Base-by-base conservation (phyloP, 306 rosid genomes). In the Malus orientalis region DNA sequence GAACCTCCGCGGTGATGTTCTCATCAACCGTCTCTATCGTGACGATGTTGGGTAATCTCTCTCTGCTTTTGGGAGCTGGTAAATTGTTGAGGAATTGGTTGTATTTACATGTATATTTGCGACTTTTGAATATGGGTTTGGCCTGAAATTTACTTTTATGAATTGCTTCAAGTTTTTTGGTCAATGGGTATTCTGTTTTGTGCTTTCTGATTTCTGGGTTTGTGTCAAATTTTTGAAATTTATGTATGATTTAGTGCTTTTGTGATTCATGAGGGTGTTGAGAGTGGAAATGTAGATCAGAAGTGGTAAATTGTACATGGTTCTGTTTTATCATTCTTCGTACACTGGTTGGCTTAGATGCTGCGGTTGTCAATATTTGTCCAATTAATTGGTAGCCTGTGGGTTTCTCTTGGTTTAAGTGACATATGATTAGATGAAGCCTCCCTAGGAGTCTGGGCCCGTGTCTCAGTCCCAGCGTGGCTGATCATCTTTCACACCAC, bases 1-100 rank as follows among this genome's bases (percentile, higher is more conserved):
- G 82, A 91, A 91, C 83, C 97, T 91, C 82, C 96, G 96, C 13
- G 98, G 98, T 0, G 98, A 95, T 78, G 96, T 95, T 75, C 97
- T 95, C 86, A 95, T 92, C 84, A 95, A 92, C 63, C 96, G 98
- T 68, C 98, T 95, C 78, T 92, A 95, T 65, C 97, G 98, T 6
- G 97, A 95, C 81, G 93, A 95, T 83, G 98, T 95, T 67, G 96
- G 98, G 97, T 92, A 89, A 64, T 45, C 62, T 29, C 61, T 67
- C 19, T 40, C 72, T 18, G 33, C 44, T 11, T 33, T 29, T 29
- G 45, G 42, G 15, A 23, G 5, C n/a, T 69, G 14, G 2, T 3
- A 8, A 54, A 8, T 49, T 29, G 12, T 38, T 58, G 22, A 73
- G 55, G 16, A 22, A 12, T 51, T 57, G 79, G 36, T 55, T 11